Percentiles rank a stretch among this genome's conserved stretches.
These are phyloP conservation scores for Monascus purpureus DNA, from an alignment of 495 filamentous ascomycete genomes.

Conservation along the genomic window DNA sequence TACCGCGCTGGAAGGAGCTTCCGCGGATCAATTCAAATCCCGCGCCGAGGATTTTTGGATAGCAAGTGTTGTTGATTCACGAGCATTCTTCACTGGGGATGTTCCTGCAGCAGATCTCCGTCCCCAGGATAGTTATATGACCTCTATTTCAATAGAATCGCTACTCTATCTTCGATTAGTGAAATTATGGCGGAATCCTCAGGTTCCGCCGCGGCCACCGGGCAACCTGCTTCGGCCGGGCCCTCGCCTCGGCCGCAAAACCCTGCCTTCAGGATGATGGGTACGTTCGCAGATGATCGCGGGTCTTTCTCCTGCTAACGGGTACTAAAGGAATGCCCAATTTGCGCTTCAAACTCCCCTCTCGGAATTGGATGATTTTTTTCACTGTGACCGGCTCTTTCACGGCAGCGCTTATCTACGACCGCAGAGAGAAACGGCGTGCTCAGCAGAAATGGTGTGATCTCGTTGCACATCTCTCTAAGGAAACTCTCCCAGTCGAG, in stretches of 20 bases:
- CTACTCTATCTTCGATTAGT: constrained; percentile 1
- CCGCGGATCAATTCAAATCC: no score
- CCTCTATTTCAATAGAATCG: no score
- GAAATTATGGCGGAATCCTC: constrained; percentile 24
- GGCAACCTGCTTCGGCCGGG: constrained; percentile 16
- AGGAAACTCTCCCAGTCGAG: constrained; percentile 55
- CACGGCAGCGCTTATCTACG: constrained; percentile 67
- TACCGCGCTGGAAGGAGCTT: no score
- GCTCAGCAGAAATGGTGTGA: constrained; percentile 75
- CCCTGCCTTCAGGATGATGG: constrained; percentile 62
- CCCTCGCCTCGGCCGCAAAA: constrained; percentile 40
- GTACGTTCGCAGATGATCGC: constrained; percentile 18
- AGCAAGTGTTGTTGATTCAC: no score
- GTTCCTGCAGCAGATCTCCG: no score
- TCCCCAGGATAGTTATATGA: no score
- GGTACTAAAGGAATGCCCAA: constrained; percentile 55
- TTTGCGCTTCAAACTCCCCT: constrained; percentile 73
- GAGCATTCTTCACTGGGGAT: no score
- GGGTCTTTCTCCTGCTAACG: not conserved
- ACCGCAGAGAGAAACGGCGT: constrained; percentile 74
- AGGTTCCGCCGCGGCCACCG: constrained; percentile 16
- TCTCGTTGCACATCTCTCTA: constrained; percentile 72
- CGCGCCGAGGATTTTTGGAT: no score
- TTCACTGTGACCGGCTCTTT: constrained; percentile 64
- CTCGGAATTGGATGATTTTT: constrained; percentile 97